These are phyloP conservation scores for Houttuynia cordata DNA, from an alignment of 164 flowering plant genomes.

Conservation along the genomic window DNA sequence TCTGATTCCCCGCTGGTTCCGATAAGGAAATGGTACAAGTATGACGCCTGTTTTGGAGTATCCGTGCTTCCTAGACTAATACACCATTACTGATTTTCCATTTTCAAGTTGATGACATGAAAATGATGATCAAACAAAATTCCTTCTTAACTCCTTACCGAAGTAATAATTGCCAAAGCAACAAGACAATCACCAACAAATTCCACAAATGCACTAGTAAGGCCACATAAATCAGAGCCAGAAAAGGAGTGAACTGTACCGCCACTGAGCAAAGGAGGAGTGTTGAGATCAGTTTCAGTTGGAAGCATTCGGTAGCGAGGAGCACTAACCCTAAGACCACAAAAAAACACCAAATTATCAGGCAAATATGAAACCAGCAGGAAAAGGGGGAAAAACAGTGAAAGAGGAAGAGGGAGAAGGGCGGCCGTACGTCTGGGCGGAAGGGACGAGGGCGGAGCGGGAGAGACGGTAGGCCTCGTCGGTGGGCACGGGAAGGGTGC, in stretches of 20 bases:
- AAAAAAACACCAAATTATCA: background rate
- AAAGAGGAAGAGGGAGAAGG: background rate
- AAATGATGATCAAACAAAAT: no score
- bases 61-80: no score
- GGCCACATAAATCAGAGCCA: background rate
- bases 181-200: no score
- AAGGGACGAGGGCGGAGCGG: constrained; percentile 51
- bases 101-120: no score
- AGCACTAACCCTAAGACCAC: constrained; percentile 42
- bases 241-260: background rate
- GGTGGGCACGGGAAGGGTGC: constrained; percentile 78
- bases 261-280: constrained; percentile 34
- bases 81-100: no score
- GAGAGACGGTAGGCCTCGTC: constrained; percentile 47
- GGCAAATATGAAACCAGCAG: background rate
- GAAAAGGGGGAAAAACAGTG: background rate
- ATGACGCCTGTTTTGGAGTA: no score
- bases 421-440: constrained; percentile 3
- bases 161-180: no score
- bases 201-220: no score
- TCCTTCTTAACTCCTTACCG: no score
- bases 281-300: constrained; percentile 73
- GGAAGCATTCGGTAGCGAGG: constrained; percentile 85
- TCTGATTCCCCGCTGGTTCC: no score
- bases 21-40: no score